A percentile compares a stretch with the other conserved stretches of the same genome.
Conservation (phyloP, 1,139 yeast species). For the Nakaseomyces sp. region DNA sequence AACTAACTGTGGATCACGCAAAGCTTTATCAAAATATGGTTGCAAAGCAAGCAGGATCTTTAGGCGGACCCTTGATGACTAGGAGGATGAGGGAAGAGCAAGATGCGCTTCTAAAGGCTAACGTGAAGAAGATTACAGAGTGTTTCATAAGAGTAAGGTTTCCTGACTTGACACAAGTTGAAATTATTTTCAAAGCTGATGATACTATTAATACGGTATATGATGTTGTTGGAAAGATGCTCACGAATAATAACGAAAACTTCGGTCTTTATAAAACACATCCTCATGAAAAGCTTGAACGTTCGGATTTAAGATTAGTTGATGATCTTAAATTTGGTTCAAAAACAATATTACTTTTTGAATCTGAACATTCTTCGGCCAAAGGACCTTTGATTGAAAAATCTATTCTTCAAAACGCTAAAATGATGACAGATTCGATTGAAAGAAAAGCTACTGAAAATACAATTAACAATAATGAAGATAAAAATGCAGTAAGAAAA, state of each 20-base stretch:
- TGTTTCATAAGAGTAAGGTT: constrained; percentile 42
- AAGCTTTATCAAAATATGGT: constrained; percentile 44
- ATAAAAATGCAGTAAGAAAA: neutral
- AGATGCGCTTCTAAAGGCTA: constrained; percentile 11
- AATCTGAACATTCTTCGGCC: constrained; percentile 10
- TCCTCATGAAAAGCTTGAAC: constrained; percentile 37
- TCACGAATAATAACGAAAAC: constrained; percentile 30
- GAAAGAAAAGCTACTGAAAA: neutral
- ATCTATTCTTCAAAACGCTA: constrained; percentile 20
- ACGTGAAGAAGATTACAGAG: constrained; percentile 14
- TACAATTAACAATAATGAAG: neutral
- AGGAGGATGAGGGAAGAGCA: constrained; percentile 30
- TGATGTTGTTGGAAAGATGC: constrained; percentile 32
- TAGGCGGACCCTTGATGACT: constrained; percentile 26
- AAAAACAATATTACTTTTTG: constrained; percentile 32
- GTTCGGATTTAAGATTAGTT: constrained; percentile 15
- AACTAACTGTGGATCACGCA: constrained; percentile 46
- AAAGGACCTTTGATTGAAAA: constrained; percentile 24
- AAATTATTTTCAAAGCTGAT: constrained; percentile 37
- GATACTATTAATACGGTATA: constrained; percentile 36
- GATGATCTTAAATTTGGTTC: constrained; percentile 25
- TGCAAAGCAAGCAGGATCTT: constrained; percentile 33
- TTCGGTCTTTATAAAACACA: constrained; percentile 37
- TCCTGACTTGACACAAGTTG: constrained; percentile 46
- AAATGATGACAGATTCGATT: constrained; percentile 5